Evolutionary conservation across 73 alveolate species (phyloP).

Genomic region (Urostyla sp.): DNA sequence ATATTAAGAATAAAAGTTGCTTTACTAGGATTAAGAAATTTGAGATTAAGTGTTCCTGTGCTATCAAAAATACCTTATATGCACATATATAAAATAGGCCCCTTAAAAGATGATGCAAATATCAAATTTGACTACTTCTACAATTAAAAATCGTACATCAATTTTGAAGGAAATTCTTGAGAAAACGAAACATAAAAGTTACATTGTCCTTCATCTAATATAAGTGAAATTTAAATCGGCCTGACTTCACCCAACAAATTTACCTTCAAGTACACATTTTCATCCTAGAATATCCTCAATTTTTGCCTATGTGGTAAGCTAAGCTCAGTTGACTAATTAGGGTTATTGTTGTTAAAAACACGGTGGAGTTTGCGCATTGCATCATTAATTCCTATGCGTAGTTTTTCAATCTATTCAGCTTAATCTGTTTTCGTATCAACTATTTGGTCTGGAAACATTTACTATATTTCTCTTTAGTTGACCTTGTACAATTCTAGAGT

Average conservation of each 20-base stretch:
- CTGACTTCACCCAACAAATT: slow-evolving; percentile 30
- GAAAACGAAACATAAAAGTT: slow-evolving; percentile 5
- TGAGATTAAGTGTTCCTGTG: background rate
- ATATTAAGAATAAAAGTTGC: background rate
- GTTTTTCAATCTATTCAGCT: slow-evolving; percentile 3
- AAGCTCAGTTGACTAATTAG: slow-evolving; percentile 16
- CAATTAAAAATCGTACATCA: slow-evolving; percentile 23
- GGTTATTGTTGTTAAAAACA: slow-evolving; percentile 5
- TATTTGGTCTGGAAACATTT: slow-evolving; percentile 29
- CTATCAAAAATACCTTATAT: slow-evolving; percentile 27
- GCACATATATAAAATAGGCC: background rate
- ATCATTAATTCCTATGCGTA: slow-evolving; percentile 40
- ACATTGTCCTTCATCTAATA: slow-evolving; percentile 40
- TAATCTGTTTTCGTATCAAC: slow-evolving; percentile 5
- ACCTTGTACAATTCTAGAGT: slow-evolving; percentile 19
- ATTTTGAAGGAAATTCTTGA: slow-evolving; percentile 24
- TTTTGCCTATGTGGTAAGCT: background rate
- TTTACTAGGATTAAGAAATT: slow-evolving; percentile 17
- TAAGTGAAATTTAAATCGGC: background rate
- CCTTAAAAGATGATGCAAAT: slow-evolving; percentile 30
- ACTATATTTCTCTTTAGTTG: background rate
- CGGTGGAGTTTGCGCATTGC: slow-evolving; percentile 53
- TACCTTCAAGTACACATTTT: slow-evolving; percentile 7
- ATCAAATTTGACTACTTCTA: slow-evolving; percentile 14
- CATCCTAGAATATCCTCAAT: slow-evolving; percentile 33